Evolutionary conservation across 441 rosid genomes (phyloP), one percentile per base, ranked within the genome.

Genomic region (Euphorbia schlechtendalii): DNA sequence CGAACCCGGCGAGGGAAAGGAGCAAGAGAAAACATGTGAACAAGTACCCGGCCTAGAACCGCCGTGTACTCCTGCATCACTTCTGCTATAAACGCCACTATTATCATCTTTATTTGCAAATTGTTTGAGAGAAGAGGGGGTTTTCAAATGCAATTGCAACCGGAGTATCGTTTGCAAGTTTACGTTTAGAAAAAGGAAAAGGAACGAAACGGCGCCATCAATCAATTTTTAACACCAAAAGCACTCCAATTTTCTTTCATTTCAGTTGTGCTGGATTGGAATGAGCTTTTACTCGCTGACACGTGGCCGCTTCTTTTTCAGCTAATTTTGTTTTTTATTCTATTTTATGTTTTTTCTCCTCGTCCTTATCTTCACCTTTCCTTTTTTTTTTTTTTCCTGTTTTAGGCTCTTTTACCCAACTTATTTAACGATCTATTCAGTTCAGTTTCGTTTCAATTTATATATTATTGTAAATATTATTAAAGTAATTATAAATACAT

Each of bases 1-100:
- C 93, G 89, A 68, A 89, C 66, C 41, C 96, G 76, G 56, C 91
- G 46, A 0, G 98, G 96, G 41, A 86, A 82, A 54, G 95, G 98
- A 11, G 84, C 93, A 11, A 70, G 85, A 32, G 72, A 70, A 41
- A 89, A 68, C 65, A 92, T 21, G 62, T 87, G 96, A 78, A 80
- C 84, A 41, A 89, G 64, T 34, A 82, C 73, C 70, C 88, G 73
- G 17, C 82, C 80, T 68, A 87, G 77, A 53, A 86, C 67, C 79
- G 64, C 85, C 78, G 84, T 87, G 91, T 92, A 89, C 69, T 86
- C 88, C 78, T 79, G 84, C 84, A 87, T 69, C 69, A 85, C 74
- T 80, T 84, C 95, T 54, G 96, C 85, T 58, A 87, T 24, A 20
- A 77, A 43, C 1, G 92, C 80, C 70, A 86, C 87, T 27, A 77